Conservation (phyloP, 1,284 basidiomycete genomes). For the Ustilago lituana region DNA sequence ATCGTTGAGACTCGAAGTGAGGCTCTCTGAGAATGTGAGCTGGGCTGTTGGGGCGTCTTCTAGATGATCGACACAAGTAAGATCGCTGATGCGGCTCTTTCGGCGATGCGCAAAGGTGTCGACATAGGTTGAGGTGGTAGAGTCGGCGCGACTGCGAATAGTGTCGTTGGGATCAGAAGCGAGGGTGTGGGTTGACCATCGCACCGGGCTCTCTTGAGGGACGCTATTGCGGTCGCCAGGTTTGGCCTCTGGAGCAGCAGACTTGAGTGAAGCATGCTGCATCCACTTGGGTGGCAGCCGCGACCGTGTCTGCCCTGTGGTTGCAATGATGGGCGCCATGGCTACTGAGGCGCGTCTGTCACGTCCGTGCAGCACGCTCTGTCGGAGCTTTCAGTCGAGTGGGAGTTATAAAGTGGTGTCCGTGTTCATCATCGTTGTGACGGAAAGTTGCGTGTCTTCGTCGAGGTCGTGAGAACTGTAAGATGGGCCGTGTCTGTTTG, state of each 20-base stretch:
- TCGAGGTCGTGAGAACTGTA: no score
- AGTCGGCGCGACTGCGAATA: slow-evolving; percentile 33
- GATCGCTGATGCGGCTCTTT: slow-evolving; percentile 40
- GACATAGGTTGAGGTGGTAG: slow-evolving; percentile 35
- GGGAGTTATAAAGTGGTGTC: no score
- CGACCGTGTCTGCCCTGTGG: slow-evolving; percentile 32
- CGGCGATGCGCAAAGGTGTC: slow-evolving; percentile 44
- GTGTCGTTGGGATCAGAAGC: slow-evolving; percentile 26
- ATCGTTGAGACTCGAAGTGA: slow-evolving; percentile 19
- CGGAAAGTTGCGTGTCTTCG: no score
- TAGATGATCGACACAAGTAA: slow-evolving; percentile 28
- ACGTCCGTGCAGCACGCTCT: no score
- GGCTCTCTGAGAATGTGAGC: slow-evolving; percentile 13
- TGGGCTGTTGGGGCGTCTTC: slow-evolving; percentile 9
- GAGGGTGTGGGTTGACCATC: slow-evolving; percentile 35
- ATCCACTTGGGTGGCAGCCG: slow-evolving; percentile 39
- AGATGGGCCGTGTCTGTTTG: no score
- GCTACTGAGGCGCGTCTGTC: background rate
- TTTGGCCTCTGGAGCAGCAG: slow-evolving; percentile 8
- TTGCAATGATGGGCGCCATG: slow-evolving; percentile 30
- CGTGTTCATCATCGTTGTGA: no score
- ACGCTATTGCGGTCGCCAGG: slow-evolving; percentile 2
- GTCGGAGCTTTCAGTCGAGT: no score
- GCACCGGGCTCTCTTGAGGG: slow-evolving; percentile 7
- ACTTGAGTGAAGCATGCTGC: slow-evolving; percentile 13